These are phyloP conservation scores for Quercus aquifolioides DNA, from an alignment of 306 rosid species.

Conservation along the genomic window DNA sequence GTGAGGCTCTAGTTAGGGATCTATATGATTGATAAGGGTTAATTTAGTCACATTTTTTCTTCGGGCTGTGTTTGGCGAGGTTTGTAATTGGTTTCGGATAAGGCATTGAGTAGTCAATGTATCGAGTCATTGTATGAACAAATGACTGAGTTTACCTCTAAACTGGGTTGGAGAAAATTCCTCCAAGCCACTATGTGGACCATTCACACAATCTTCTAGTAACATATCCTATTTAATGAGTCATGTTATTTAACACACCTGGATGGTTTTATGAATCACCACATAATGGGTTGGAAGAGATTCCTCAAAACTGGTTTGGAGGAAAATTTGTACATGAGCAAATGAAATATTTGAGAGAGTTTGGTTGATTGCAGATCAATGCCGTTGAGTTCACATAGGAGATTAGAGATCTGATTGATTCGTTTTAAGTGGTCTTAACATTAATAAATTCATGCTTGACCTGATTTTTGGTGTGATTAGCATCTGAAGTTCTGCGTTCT, in stretches of 20 bases:
- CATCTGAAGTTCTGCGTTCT: background rate
- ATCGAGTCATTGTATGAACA: no score
- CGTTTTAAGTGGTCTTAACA: background rate
- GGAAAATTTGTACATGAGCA: no score
- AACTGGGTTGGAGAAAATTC: no score
- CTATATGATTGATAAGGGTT: background rate
- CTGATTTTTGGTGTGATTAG: background rate
- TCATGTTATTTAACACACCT: no score
- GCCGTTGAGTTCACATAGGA: background rate
- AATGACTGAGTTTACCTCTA: no score
- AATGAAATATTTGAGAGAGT: background rate
- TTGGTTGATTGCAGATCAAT: background rate
- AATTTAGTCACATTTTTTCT: background rate
- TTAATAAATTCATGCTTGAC: background rate
- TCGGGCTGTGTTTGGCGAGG: background rate
- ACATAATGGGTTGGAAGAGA: no score
- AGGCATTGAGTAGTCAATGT: background rate
- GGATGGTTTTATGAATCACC: no score
- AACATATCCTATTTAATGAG: no score
- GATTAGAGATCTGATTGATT: background rate
- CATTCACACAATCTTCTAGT: no score
- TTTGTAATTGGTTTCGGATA: background rate
- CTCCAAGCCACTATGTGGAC: no score
- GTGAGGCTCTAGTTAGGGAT: no score
- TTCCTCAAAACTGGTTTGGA: no score